Base-by-base conservation (phyloP, 164 flowering plant genomes). In the Magnolia officinalis region DNA sequence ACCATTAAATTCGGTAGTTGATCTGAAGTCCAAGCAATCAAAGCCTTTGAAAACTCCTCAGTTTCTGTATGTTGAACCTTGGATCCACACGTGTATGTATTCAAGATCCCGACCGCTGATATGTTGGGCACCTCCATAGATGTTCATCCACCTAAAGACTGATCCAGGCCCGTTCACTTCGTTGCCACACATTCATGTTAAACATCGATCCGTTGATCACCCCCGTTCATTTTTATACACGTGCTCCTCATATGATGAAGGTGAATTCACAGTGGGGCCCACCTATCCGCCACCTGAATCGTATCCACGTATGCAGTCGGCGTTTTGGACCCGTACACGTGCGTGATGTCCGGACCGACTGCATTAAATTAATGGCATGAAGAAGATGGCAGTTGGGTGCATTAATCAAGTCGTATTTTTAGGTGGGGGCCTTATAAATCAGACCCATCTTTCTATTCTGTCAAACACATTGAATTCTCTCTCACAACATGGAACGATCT, bases 401-500 rank as follows among this genome's bases (percentile, higher is more conserved):
- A 55, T 55, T 16, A 55, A 55, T 55, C 61, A 55, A 55, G 61
- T 16, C 11, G 18, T 55, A 55, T 55, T 55, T 55, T 14, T 55
- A 55, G 61, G 61, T 55, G 61, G 67, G 6, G 9, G 11, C 50
- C 71, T 68, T 68, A 68, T 68, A 68, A 68, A 68, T 37, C 45
- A 14, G 20, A 31, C 71, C 21, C 49, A 18, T 4, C 71, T 18
- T 9, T 8, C 71, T 19, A 16, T 68, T 14, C 49, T 16, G 16
- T 0, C 0, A 24, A 26, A 26, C 61, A 55, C 61, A 55, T 11
- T 4, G 29, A 6, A 26, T 66, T 11, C 13, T 67, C 50, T 31
- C 71, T 68, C 51, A 55, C 16, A 9, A 14, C 51, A 68, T 68
- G 71, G 50, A 14, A 24, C 49, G 71, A 13, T 6, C 0, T 68